Evolutionary conservation across 495 filamentous ascomycete genomes (phyloP), one percentile per base, ranked within the genome.

Genomic region (Entonaema liquescens): DNA sequence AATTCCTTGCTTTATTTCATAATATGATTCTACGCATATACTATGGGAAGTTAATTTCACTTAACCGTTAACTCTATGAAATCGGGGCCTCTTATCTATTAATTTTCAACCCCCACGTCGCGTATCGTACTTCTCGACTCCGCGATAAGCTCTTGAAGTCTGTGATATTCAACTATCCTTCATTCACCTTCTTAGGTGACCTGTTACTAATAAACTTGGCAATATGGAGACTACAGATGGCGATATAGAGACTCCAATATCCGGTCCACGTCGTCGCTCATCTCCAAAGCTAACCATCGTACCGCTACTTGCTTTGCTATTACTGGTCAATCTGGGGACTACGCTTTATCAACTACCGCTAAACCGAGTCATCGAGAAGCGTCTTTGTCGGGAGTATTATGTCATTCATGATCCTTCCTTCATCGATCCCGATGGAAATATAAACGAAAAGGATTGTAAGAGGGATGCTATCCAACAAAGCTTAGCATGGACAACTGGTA

Each of bases 371-470:
- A 74, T 85, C 35, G 83, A 86, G 70, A 69, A 78, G 15, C 76
- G 83, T 25, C 73, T 85, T 17, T 86, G 84, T 54, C 77, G 72
- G 23, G 80, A 84, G 17, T 80, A 84, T 60, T 86, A 85, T 59
- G 36, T 47, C 19, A 66, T 29, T 17, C 67, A 78, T 31, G 80
- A 84, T 26, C 80, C 80, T 0, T 77, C 75, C 4, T 67, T 67
- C 15, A 71, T 82, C n/a, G 54, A 44, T 0, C 68, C 59, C 6
- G 78, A 80, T 67, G 81, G 79, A 6, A 67, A 65, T 54, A 71
- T 84, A 12, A 77, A 79, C 19, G 84, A 86, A 61, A 75, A 77
- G 61, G 52, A 81, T 26, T 86, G 84, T 66, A 86, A 86, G 65
- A 57, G 80, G 13, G 78, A 85, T 62, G 66, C 63, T 19, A 74